Evolutionary conservation across 768 basidiomycete genomes (phyloP), one percentile per base, ranked within the genome.

Genomic region (Chlorophyllum brunneum): DNA sequence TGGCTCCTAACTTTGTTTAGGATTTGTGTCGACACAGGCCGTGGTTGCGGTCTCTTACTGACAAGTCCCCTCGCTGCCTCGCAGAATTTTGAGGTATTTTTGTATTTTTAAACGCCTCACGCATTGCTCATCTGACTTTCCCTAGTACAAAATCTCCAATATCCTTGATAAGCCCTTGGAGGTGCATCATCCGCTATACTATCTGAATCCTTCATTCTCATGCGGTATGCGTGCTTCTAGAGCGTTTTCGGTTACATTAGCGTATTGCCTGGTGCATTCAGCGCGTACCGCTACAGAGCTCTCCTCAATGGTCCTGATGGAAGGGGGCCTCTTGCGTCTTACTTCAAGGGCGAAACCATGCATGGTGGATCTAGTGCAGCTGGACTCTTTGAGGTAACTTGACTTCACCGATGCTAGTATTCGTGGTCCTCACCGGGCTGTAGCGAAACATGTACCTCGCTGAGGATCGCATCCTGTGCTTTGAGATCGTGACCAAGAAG

Each of bases 121-220:
- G 40, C 27, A 26, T 30, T 13, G 54, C 51, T 56, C 18, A 51
- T 24, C 10, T 13, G 22, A 11, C 57, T 37, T 49, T 38, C 44
- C 58, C 36, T 54, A 86, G 83, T 95, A 95, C 74, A 95, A 95
- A 74, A 92, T 91, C 86, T 92, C 92, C 22, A 94, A 97, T 63
- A 90, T 95, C 58, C 81, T 98, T 30, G 95, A 98, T 67, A 98
- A 98, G 67, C 94, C 95, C 0, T 79, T 94, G 46, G 95, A 98
- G 81, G 76, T 91, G 63, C 45, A 78, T 66, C 4, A n/a, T 54
- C 48, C 4, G 34, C 39, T 37, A 10, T 27, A 10, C 26, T 40
- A 13, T 43, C 34, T 27, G 27, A 18, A 22, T 47, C 27, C 26
- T n/a, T 26, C 16, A 39, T 31, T 24, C 16, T 52, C 15, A 41